These are phyloP conservation scores for Candida glucosophila DNA, from an alignment of 1,139 yeast species.

Conservation along the genomic window DNA sequence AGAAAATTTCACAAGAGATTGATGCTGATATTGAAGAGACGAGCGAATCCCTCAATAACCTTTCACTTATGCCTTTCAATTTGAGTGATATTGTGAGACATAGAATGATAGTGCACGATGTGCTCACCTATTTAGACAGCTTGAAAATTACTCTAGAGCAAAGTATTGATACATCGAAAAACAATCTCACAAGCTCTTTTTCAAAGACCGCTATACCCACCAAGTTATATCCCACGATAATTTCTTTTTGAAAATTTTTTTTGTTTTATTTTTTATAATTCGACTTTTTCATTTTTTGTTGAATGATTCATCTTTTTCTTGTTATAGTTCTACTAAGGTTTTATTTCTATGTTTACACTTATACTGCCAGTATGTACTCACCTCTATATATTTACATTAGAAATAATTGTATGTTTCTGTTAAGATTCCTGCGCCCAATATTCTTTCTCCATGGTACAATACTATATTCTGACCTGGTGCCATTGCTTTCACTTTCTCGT, in stretches of 20 bases:
- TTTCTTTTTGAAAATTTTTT: too few species aligned
- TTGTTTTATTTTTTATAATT: slow-evolving; percentile 3
- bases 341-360: too few species aligned
- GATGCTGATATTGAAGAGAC: slow-evolving; percentile 7
- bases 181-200: too few species aligned
- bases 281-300: slow-evolving; percentile 1
- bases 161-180: too few species aligned
- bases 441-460: slow-evolving; percentile 54
- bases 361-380: too few species aligned
- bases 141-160: too few species aligned
- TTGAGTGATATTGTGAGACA: slow-evolving; percentile 27
- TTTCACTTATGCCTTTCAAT: slow-evolving; percentile 8
- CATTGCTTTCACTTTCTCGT: slow-evolving; percentile 53
- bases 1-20: too few species aligned
- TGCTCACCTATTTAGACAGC: slow-evolving; percentile 22
- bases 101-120: slow-evolving; percentile 26
- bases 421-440: slow-evolving; percentile 68
- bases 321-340: too few species aligned
- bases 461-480: slow-evolving; percentile 89
- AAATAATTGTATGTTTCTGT: slow-evolving; percentile 9
- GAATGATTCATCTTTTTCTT: not conserved
- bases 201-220: too few species aligned
- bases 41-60: slow-evolving; percentile 9
- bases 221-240: too few species aligned
- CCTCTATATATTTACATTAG: too few species aligned